phyloP scores from a whole-genome alignment of 306 rosid genomes.

The Lagenaria siceraria region DNA sequence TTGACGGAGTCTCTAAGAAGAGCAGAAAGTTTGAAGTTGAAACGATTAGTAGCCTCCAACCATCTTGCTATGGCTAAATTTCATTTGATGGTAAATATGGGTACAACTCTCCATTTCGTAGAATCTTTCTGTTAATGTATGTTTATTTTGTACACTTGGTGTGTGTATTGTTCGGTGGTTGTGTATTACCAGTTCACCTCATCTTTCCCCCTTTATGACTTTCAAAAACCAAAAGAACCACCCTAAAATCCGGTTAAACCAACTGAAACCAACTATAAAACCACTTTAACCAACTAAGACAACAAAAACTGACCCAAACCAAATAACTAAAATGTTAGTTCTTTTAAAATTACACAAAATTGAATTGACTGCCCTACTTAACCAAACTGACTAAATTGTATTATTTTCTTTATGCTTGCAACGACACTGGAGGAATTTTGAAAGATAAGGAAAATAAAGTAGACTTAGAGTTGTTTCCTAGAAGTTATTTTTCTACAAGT shows the following conservation, averaged over 20 bases:
- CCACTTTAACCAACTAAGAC: background rate
- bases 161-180: background rate
- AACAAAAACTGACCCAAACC: background rate
- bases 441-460: background rate
- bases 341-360: background rate
- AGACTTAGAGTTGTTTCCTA: background rate
- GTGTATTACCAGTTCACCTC: background rate
- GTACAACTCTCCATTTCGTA: constrained; percentile 5
- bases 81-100: constrained; percentile 64
- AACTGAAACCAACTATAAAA: background rate
- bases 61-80: constrained; percentile 94
- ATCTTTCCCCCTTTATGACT: background rate
- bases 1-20: constrained; percentile 87
- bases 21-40: constrained; percentile 84
- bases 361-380: background rate
- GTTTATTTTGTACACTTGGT: background rate
- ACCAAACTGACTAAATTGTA: background rate
- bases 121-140: constrained; percentile 3
- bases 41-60: constrained; percentile 80
- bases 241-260: background rate
- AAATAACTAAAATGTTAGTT: background rate
- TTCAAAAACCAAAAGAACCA: background rate
- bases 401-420: background rate
- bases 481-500: background rate
- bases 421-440: background rate